Conservation (phyloP, 805 yeast species). For the Diddensiella caesifluorescens region DNA sequence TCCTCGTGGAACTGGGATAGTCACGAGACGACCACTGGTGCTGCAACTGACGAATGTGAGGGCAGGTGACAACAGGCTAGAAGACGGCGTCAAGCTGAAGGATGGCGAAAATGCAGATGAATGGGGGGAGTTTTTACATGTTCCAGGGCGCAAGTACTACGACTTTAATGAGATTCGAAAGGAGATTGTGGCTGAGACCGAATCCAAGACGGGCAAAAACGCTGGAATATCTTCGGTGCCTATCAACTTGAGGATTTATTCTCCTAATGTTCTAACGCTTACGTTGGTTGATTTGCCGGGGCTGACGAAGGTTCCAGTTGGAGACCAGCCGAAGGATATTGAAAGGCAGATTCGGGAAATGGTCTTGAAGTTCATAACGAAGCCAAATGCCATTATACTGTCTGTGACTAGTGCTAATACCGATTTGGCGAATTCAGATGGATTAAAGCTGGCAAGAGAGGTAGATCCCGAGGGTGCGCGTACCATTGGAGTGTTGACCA, state of each 20-base stretch:
- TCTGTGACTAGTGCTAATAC: constrained; percentile 96
- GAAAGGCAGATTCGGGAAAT: constrained; percentile 91
- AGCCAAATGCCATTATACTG: constrained; percentile 89
- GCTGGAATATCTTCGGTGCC: constrained; percentile 90
- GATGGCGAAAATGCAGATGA: constrained; percentile 44
- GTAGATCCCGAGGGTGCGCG: constrained; percentile 96
- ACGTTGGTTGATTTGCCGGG: constrained; percentile 97
- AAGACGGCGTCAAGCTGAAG: constrained; percentile 26
- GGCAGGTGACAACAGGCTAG: constrained; percentile 29
- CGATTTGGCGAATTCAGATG: constrained; percentile 95
- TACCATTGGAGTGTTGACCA: constrained; percentile 95
- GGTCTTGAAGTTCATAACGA: constrained; percentile 87
- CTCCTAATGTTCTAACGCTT: constrained; percentile 89
- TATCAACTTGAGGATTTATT: constrained; percentile 84
- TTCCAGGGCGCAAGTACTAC: constrained; percentile 81
- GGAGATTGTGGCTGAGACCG: constrained; percentile 91
- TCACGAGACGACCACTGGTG: constrained; percentile 81
- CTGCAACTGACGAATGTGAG: constrained; percentile 74
- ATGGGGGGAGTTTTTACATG: constrained; percentile 97
- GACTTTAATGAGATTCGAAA: constrained; percentile 83
- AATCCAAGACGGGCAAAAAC: constrained; percentile 63
- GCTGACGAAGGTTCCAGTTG: constrained; percentile 95
- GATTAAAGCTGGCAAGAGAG: constrained; percentile 91
- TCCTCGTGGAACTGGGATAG: constrained; percentile 91
- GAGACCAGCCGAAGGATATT: constrained; percentile 97